Evolutionary conservation across 2,329 filamentous ascomycete genomes (phyloP).

Genomic region (Sporothrix humicola): DNA sequence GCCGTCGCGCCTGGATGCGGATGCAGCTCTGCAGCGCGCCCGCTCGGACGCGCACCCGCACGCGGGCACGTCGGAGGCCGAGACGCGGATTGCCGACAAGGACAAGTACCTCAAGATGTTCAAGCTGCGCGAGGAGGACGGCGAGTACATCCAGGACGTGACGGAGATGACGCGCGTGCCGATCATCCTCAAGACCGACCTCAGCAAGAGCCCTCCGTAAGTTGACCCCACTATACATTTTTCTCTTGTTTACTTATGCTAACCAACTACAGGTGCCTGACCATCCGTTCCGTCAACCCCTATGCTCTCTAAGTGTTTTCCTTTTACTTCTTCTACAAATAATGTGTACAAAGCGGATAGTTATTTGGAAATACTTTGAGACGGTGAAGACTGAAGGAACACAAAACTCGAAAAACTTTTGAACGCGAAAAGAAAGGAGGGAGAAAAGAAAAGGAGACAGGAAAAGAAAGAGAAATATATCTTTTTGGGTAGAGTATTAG

Average conservation of each 20-base stretch:
- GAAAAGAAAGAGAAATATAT: not conserved
- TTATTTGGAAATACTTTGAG: no score
- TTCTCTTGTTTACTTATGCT: constrained; percentile 14
- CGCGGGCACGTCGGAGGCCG: constrained; percentile 76
- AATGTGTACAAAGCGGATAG: not conserved
- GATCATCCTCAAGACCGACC: constrained; percentile 97
- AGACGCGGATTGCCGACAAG: constrained; percentile 85
- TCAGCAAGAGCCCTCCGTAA: constrained; percentile 99
- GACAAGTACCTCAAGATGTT: constrained; percentile 95
- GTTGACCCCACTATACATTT: no score
- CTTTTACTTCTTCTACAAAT: no score
- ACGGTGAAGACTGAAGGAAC: not conserved
- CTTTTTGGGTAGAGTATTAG: not conserved
- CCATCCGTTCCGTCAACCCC: constrained; percentile 82
- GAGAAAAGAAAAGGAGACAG: no score
- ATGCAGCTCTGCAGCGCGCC: constrained; percentile 72
- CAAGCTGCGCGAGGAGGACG: constrained; percentile 85
- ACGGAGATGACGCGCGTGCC: constrained; percentile 97
- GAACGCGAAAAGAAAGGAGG: no score
- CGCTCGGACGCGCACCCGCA: constrained; percentile 95
- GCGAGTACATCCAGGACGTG: constrained; percentile 97
- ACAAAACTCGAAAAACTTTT: not conserved
- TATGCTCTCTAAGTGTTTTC: constrained; percentile 63
- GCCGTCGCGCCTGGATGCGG: constrained; percentile 75
- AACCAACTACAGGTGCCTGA: constrained; percentile 70